Evolutionary conservation across 805 yeast genomes (phyloP).

Genomic region (Saccharomycopsis sp.): DNA sequence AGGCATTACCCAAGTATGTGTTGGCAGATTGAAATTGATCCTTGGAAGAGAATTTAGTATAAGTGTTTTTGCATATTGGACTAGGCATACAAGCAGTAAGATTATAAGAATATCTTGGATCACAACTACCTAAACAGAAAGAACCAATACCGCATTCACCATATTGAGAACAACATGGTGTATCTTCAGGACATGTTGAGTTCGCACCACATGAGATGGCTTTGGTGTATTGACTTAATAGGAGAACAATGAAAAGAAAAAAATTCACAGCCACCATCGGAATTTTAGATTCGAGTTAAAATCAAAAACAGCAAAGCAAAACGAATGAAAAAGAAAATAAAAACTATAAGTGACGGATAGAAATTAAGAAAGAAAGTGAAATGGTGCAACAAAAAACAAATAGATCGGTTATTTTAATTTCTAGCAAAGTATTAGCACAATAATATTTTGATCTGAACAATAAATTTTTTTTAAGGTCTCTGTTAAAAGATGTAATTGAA

Average conservation of each 20-base stretch:
- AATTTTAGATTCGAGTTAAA: no score
- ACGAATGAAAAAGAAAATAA: no score
- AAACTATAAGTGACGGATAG: no score
- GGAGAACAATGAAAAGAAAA: background rate
- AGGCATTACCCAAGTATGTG: constrained; percentile 63
- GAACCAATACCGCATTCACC: constrained; percentile 77
- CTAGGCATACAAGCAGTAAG: constrained; percentile 74
- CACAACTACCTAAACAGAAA: constrained; percentile 83
- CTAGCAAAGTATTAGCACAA: no score
- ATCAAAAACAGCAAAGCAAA: no score
- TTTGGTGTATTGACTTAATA: background rate
- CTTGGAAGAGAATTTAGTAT: constrained; percentile 35
- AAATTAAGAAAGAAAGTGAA: no score
- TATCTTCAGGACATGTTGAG: constrained; percentile 58
- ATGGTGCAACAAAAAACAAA: no score
- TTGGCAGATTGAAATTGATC: constrained; percentile 30
- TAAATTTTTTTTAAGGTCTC: no score
- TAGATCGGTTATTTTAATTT: no score
- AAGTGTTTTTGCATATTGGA: constrained; percentile 59
- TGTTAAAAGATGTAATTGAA: no score
- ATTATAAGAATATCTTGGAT: constrained; percentile 61
- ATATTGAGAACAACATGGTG: constrained; percentile 81
- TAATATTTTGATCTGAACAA: no score
- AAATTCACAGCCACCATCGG: no score
- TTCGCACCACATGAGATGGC: constrained; percentile 44